Evolutionary conservation across 768 basidiomycete species (phyloP), one percentile per base, ranked within the genome.

Genomic region (Suillus clintonianus): DNA sequence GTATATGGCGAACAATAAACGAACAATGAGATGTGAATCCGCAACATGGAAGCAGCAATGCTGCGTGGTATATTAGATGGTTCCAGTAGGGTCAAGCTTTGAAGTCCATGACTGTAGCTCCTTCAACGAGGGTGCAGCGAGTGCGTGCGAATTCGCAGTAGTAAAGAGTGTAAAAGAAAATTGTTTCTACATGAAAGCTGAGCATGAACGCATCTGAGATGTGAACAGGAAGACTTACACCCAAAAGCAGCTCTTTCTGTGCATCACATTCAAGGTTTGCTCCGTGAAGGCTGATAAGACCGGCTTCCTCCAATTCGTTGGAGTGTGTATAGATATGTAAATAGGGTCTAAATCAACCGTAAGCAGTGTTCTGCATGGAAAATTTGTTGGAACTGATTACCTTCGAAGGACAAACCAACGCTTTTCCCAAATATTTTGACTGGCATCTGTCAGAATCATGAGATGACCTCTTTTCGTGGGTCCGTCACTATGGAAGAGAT

Each of bases 161-260:
- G 95, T 95, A 77, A 96, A 97, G 37, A 97, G 83, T 14, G 93
- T 95, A 77, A 97, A 96, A 15, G 89, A 90, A 75, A 88, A 90
- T 39, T 83, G 87, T 83, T 89, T 92, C 95, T 95, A 36, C 32
- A 55, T 24, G 51, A 62, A 9, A 56, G 17, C 57, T 67, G 45
- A 69, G 61, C 30, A 63, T 41, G 36, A 48, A 8, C 14, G 34
- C 14, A 34, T 34, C 6, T n/a, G 36, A 22, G 59, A 22, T 19
- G 13, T 55, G 24, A 60, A 65, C 5, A 55, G 14, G 53, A 42
- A 17, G 57, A 82, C 92, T 77, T 74, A 95, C 95, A 69, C 91
- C 94, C 37, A 95, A 84, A 37, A 97, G 81, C n/a, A 78, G 78
- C 76, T 95, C 95, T 76, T 98, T 95, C 67, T 91, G 89, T 43